These are phyloP conservation scores for grape (Vitis vinifera) DNA, from an alignment of 164 flowering plant genomes.

Conservation along the genomic window DNA sequence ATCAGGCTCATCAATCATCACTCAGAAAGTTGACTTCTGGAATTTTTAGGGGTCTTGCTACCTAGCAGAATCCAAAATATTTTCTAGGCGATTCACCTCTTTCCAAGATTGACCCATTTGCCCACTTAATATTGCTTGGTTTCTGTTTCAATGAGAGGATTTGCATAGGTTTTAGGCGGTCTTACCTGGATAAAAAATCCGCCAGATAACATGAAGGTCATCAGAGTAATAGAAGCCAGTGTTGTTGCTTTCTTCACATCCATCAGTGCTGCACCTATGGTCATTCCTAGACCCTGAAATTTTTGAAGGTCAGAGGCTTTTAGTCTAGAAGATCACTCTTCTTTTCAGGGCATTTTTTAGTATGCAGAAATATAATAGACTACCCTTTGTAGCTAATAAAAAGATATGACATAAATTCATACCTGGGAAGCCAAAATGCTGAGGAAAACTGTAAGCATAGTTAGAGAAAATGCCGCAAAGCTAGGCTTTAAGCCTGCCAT, in stretches of 20 bases:
- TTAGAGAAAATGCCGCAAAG: conserved; percentile 18
- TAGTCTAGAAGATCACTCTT: too few species aligned
- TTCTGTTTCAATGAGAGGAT: too few species aligned
- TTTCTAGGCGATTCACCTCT: too few species aligned
- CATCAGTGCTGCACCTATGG: conserved; percentile 37
- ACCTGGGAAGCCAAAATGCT: conserved; percentile 34
- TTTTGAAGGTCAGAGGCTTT: not conserved
- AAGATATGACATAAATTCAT: not conserved
- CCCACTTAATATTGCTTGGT: too few species aligned
- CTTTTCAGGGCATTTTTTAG: too few species aligned
- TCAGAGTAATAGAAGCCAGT: conserved; percentile 24
- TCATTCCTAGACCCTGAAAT: conserved; percentile 34
- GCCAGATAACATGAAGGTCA: conserved; percentile 37
- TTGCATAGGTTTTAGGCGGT: not conserved
- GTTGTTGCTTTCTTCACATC: conserved; percentile 39
- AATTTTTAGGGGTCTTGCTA: too few species aligned
- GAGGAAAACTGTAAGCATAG: conserved; percentile 29
- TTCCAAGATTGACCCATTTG: too few species aligned
- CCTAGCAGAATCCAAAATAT: not conserved
- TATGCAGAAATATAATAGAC: not conserved
- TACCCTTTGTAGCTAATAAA: not conserved
- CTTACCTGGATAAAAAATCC: conserved; percentile 34
- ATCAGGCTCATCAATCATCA: not conserved
- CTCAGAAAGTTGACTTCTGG: too few species aligned
- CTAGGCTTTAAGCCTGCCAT: conserved; percentile 33